Evolutionary conservation across 177 flowering plant species (phyloP), one percentile per base, ranked within the genome.

Genomic region (Viscum album): DNA sequence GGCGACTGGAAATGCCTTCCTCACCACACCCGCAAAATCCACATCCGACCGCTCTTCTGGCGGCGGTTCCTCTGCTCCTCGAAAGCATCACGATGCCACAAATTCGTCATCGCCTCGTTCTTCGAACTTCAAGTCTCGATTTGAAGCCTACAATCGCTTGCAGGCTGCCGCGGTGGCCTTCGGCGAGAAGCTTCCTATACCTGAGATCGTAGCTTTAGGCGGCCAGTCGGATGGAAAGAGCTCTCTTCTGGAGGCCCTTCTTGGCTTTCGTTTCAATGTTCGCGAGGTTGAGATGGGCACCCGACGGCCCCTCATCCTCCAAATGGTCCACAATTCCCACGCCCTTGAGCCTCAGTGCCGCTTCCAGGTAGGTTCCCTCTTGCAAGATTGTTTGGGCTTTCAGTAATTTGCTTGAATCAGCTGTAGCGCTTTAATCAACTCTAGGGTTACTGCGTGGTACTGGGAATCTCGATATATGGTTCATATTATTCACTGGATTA

Each of bases 281-380:
- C 85, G 97, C 19, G 99, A 95, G 76, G 97, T 95, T 68, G 99
- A 95, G 73, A 95, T 95, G 97, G 99, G 99, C 5, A 95, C 97
- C 4, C 83, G 99, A 15, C 68, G 99, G 10, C 99, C 99, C 15
- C 88, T 95, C 72, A 87, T 95, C 71, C 83, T 95, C 37, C 99
- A 95, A 79, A 95, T 95, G 97, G 85, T 92, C 59, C 97, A 95
- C 66, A 97, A 95, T 61, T 76, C 88, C 33, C 63, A 89, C 1
- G 97, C 99, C 0, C 74, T 81, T 29, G 97, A 95, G 24, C 99
- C 99, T 12, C 87, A 94, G 2, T 95, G 99, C 71, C 84, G 96
- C 1, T 92, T 95, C 72, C 99, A 95, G 97, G 98, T 89, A 8
- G 4, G 10, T 32, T 23, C n/a, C 30, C 15, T 15, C 29, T 13